A percentile compares a stretch with the other conserved stretches of the same genome.
Conservation (phyloP, 2,329 filamentous ascomycete genomes). For the Cladosporium oxysporum region DNA sequence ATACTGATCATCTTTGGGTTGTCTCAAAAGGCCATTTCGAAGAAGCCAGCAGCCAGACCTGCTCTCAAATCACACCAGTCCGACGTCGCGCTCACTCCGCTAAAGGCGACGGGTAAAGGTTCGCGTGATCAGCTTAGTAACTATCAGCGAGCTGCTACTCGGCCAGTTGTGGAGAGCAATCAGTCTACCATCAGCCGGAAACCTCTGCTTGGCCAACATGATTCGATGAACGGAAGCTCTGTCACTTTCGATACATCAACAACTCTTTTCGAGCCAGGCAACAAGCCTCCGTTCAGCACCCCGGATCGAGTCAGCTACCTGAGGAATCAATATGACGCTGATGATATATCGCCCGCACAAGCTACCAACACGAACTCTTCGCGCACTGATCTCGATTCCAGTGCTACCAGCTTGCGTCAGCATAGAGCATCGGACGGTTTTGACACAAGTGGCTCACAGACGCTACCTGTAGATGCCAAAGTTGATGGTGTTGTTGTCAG, state of each 20-base stretch:
- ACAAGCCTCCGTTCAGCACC: background rate
- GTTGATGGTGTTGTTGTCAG: background rate
- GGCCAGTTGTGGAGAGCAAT: conserved; percentile 7
- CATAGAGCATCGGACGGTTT: background rate
- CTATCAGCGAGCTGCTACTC: background rate
- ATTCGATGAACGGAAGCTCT: conserved; percentile 22
- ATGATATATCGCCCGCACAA: conserved; percentile 9
- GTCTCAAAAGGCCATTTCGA: conserved; percentile 10
- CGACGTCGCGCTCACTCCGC: conserved; percentile 7
- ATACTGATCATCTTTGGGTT: conserved; percentile 12
- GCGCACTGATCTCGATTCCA: background rate
- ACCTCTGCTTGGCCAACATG: conserved; percentile 20
- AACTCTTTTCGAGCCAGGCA: conserved; percentile 5
- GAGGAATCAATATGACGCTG: background rate
- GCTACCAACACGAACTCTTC: background rate
- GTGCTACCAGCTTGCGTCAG: background rate
- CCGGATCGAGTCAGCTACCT: background rate
- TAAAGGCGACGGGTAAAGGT: background rate
- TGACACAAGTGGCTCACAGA: background rate
- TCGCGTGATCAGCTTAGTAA: background rate
- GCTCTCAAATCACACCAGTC: conserved; percentile 17
- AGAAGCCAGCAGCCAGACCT: conserved; percentile 11
- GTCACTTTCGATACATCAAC: conserved; percentile 2
- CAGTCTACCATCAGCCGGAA: conserved; percentile 16
- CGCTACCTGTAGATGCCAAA: background rate